Percentiles rank a stretch among this genome's conserved stretches.
phyloP scores from a whole-genome alignment of 2,329 filamentous ascomycete species.

The Monosporascus sp. region DNA sequence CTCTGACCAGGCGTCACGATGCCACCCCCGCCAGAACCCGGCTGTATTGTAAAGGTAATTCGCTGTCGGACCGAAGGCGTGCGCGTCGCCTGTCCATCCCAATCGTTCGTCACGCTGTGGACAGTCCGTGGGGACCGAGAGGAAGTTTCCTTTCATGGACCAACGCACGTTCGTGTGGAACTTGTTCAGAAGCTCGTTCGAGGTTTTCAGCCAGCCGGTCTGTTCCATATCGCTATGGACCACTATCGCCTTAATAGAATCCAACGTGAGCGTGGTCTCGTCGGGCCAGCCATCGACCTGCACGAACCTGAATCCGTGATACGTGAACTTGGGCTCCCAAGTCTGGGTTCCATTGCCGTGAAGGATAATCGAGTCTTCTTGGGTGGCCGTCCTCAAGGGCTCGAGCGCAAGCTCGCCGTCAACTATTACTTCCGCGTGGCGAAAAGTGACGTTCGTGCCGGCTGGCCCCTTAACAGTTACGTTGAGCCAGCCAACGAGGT shows the following conservation, averaged over 20 bases:
- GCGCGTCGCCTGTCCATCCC: constrained; percentile 44
- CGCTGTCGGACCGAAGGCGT: constrained; percentile 42
- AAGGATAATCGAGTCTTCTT: constrained; percentile 17
- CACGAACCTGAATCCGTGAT: constrained; percentile 47
- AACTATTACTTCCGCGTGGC: constrained; percentile 52
- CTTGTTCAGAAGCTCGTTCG: constrained; percentile 44
- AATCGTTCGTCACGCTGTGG: constrained; percentile 43
- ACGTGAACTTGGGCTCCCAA: constrained; percentile 45
- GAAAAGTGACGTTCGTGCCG: constrained; percentile 37
- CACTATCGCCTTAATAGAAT: constrained; percentile 31
- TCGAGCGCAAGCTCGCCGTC: constrained; percentile 33
- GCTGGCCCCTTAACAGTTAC: constrained; percentile 25
- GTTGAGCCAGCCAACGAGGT: constrained; percentile 37
- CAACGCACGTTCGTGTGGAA: constrained; percentile 51
- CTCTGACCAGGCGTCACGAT: constrained; percentile 38
- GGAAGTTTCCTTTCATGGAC: constrained; percentile 55
- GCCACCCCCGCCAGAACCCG: constrained; percentile 46
- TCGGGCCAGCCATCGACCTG: constrained; percentile 36
- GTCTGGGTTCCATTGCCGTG: constrained; percentile 46
- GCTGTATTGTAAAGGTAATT: constrained; percentile 49
- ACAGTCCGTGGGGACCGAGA: constrained; percentile 50
- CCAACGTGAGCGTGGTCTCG: constrained; percentile 20
- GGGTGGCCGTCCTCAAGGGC: constrained; percentile 18
- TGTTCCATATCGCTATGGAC: constrained; percentile 48
- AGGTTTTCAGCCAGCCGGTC: constrained; percentile 47